Conservation (phyloP, 495 filamentous ascomycete genomes). For the Hypoxylon fragiforme region DNA sequence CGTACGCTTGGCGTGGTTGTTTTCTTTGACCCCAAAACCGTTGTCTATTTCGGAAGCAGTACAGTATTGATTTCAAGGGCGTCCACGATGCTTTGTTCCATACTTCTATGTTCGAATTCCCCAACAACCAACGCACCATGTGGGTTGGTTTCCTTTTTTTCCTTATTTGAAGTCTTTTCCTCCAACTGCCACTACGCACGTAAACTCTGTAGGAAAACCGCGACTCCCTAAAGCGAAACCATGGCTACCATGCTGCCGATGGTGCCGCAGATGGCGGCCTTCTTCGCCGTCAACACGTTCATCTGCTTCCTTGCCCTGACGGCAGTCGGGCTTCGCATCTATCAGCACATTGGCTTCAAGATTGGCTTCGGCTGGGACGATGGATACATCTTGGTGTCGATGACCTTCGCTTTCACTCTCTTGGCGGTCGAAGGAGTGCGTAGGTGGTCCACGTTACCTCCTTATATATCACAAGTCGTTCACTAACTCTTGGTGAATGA, state of each 20-base stretch:
- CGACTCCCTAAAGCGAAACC: too few relatives aligned
- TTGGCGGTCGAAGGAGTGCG: neutral
- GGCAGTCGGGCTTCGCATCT: neutral
- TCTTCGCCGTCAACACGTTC: neutral
- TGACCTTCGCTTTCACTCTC: neutral
- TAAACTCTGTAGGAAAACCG: too few relatives aligned
- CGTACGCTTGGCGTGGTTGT: too few relatives aligned
- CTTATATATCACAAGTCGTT: neutral
- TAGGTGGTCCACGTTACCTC: conserved; percentile 2
- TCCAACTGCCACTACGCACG: too few relatives aligned
- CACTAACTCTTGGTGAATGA: neutral
- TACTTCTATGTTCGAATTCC: too few relatives aligned
- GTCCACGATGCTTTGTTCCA: too few relatives aligned
- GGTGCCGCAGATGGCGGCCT: conserved; percentile 6
- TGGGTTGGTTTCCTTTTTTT: too few relatives aligned
- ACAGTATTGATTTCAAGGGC: too few relatives aligned
- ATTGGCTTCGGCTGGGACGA: conserved; percentile 11
- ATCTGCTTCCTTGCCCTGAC: conserved; percentile 6
- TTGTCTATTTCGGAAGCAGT: too few relatives aligned
- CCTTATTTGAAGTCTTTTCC: too few relatives aligned
- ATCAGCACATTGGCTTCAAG: neutral
- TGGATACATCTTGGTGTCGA: neutral
- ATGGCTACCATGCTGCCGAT: conserved; percentile 7
- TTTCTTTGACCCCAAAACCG: too few relatives aligned
- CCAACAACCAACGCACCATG: too few relatives aligned